Base-by-base conservation (phyloP, 2,329 filamentous ascomycete genomes). In the Monilinia laxa region DNA sequence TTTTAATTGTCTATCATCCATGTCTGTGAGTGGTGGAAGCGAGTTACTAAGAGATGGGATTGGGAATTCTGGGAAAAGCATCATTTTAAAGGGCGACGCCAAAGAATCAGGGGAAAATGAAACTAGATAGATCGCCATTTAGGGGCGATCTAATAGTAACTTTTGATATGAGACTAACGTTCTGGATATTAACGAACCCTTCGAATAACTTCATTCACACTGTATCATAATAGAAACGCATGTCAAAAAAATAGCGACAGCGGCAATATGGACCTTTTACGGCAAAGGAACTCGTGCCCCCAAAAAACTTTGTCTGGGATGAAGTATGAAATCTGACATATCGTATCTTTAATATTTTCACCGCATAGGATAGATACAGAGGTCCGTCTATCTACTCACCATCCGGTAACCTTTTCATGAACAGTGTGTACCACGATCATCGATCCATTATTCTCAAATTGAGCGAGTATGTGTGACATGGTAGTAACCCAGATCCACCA, bases 121-220 rank as follows among this genome's bases (percentile, higher is more conserved):
- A 52, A 53, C 63, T 60, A 65, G 58, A 62, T 40, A 25, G 63
- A 65, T 65, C 63, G 63, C 55, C 63, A 40, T 53, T 65, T 65
- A 65, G 63, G 63, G 63, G 63, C 63, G 63, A 65, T 65, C 63
- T 65, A 65, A 23, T 40, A 38, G 51, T 35, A 23, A 64, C 52
- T 51, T 25, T 51, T 25, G 12, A 49, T 60, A 60, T 49, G 12
- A 60, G 57, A 12, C n/a, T n/a, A 35, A n/a, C 1, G 20, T 16
- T 59, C 20, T 53, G 14, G 23, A 62, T n/a, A 54, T 40, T 31
- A n/a, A 47, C 16, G 31, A 54, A 25, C 11, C 25, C 38, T 23
- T 53, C 25, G 18, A 25, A 38, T n/a, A 31, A 52, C 45, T 60
- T 38, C 42, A 51, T 51, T 28, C 4, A 23, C 3, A 49, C 20